Evolutionary conservation across 2,329 filamentous ascomycete genomes (phyloP), one percentile per base, ranked within the genome.

Genomic region (Gaeumannomyces sp.): DNA sequence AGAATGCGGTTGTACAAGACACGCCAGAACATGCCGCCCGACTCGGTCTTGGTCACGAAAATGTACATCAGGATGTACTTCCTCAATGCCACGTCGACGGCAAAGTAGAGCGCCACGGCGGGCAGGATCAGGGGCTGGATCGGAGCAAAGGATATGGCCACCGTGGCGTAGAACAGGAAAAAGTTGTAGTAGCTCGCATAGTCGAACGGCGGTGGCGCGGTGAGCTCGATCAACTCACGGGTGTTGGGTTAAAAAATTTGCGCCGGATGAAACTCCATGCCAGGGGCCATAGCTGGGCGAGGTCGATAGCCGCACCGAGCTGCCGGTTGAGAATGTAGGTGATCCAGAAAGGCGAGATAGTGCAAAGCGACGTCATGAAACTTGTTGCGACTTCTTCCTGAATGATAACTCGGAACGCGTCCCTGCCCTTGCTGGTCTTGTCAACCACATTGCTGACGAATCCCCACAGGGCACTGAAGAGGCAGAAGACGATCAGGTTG

Each of bases 131-230:
- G 82, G 0, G 95, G 95, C 76, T 98, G 95, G 63, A 98, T 82
- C 1, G 88, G 87, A 2, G 89, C 88, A 72, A 95, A 97, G 71
- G 89, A 92, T 22, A 99, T 81, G 0, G 92, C 90, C 38, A 98
- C 91, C 0, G 94, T 97, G 29, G 90, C 83, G 78, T 98, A 99
- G 78, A 92, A 99, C 35, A 98, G 81, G 76, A 97, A 97, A 76
- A 96, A 98, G 76, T 97, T 98, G 83, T 97, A 99, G 78, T 98
- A 98, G 70, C 87, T 92, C 66, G 95, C 92, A 73, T 97, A 98
- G 70, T 98, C 93, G 74, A 99, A 97, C 0, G 91, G 82, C 2
- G 92, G 93, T 1, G 95, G 95, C 4, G 95, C 95, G 0, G 93
- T 97, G 72, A 95, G 85, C 75, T 97, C 92, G 70, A 98, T 98